phyloP scores from a whole-genome alignment of 2,329 filamentous ascomycete species.

The Trichoderma asperellum region DNA sequence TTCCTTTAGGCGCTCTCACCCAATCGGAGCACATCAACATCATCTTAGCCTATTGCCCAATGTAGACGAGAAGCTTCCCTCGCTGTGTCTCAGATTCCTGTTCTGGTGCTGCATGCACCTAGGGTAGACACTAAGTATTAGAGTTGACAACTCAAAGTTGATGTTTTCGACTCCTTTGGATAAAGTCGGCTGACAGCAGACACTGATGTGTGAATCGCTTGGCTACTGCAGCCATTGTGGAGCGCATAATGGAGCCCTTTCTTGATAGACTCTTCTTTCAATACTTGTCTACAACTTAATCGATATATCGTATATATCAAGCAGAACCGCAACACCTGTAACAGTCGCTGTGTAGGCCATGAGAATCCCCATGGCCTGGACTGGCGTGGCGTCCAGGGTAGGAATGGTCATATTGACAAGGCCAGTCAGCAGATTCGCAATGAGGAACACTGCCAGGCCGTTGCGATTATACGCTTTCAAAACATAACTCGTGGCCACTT shows the following conservation, averaged over 20 bases:
- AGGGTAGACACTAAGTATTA: background rate
- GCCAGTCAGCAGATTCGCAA: slow-evolving; percentile 89
- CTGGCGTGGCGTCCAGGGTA: slow-evolving; percentile 72
- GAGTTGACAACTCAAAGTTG: background rate
- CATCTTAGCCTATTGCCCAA: background rate
- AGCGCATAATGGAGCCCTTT: background rate
- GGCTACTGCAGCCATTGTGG: background rate
- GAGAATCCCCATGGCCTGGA: slow-evolving; percentile 73
- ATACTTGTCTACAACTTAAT: slow-evolving; percentile 64
- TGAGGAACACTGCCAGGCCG: slow-evolving; percentile 79
- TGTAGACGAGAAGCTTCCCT: background rate
- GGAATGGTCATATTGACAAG: slow-evolving; percentile 84
- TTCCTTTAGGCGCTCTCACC: background rate
- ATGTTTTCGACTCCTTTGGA: background rate
- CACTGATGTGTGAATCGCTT: background rate
- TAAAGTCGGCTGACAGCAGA: background rate
- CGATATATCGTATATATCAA: slow-evolving; percentile 69
- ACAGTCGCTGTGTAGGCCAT: slow-evolving; percentile 71
- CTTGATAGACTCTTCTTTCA: no score
- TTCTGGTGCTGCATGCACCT: background rate
- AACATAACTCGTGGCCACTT: slow-evolving; percentile 77
- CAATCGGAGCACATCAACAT: background rate
- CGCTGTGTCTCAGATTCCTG: slow-evolving; percentile 3
- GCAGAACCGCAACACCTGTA: slow-evolving; percentile 66
- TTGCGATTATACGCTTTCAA: slow-evolving; percentile 86